Percentiles rank a stretch among this genome's conserved stretches.
These are phyloP conservation scores for Pichia deserticola DNA, from an alignment of 805 yeast genomes.

Conservation along the genomic window DNA sequence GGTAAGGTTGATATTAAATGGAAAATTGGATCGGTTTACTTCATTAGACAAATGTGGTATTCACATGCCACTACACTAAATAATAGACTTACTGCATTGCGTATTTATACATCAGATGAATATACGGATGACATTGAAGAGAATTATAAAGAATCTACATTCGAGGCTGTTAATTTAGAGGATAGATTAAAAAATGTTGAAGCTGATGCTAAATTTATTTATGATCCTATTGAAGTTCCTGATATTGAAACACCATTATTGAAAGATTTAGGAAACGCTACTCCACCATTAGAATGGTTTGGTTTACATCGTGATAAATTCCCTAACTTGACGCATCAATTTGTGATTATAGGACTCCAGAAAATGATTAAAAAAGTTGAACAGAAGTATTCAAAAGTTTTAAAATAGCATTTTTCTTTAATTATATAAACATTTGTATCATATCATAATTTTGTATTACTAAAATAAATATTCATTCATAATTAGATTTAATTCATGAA, in stretches of 20 bases:
- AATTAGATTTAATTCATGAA: too few relatives aligned
- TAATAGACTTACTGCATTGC: conserved; percentile 43
- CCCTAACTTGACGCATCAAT: conserved; percentile 82
- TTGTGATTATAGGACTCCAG: conserved; percentile 66
- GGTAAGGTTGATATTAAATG: conserved; percentile 88
- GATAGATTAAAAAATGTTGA: conserved; percentile 41
- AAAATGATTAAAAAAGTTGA: conserved; percentile 66
- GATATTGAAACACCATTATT: conserved; percentile 83
- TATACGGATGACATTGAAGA: conserved; percentile 26
- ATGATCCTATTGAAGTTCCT: conserved; percentile 66
- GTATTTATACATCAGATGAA: conserved; percentile 28
- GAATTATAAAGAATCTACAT: conserved; percentile 27
- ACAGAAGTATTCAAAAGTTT: conserved; percentile 39
- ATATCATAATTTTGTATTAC: too few relatives aligned
- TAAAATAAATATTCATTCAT: too few relatives aligned
- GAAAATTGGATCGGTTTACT: conserved; percentile 89
- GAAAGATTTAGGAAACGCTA: conserved; percentile 89
- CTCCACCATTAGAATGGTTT: conserved; percentile 98
- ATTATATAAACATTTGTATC: too few relatives aligned
- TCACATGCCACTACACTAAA: conserved; percentile 70
- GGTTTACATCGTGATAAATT: conserved; percentile 83
- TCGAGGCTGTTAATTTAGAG: conserved; percentile 30
- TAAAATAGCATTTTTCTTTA: conserved; percentile 27
- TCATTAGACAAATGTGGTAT: conserved; percentile 88
- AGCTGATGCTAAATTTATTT: conserved; percentile 40